These are phyloP conservation scores for Penicillium canescens DNA, from an alignment of 495 filamentous ascomycete species.

Conservation along the genomic window DNA sequence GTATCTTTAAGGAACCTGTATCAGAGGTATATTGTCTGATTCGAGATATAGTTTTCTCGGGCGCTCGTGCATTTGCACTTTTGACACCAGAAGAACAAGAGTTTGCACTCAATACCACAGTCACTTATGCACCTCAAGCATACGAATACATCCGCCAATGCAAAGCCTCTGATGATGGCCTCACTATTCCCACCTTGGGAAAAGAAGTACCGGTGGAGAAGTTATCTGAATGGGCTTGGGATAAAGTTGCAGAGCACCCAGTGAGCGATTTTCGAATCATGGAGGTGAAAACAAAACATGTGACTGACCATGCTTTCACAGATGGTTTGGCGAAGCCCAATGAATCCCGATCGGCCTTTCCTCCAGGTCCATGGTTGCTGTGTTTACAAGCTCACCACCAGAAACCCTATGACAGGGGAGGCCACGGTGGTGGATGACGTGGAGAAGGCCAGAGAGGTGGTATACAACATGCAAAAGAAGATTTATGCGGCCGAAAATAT, in stretches of 20 bases:
- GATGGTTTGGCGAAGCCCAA: conserved; percentile 16
- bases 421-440: conserved; percentile 14
- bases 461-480: conserved; percentile 18
- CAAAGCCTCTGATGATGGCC: conserved; percentile 9
- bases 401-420: conserved; percentile 10
- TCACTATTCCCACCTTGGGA: conserved; percentile 10
- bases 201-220: conserved; percentile 7
- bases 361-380: conserved; percentile 16
- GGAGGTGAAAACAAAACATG: too few species aligned
- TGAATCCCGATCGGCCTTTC: conserved; percentile 13
- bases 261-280: not conserved
- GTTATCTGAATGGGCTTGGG: conserved; percentile 10
- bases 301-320: not conserved
- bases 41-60: conserved; percentile 4
- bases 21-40: not conserved
- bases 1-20: not conserved
- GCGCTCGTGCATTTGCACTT: conserved; percentile 10
- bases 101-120: conserved; percentile 12
- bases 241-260: conserved; percentile 13
- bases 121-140: conserved; percentile 13
- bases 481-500: conserved; percentile 15
- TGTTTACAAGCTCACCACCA: conserved; percentile 13
- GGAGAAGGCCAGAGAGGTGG: conserved; percentile 9
- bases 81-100: conserved; percentile 8
- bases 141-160: conserved; percentile 14